phyloP scores from a whole-genome alignment of 2,329 filamentous ascomycete species.

The Pseudocercospora pini-densiflorae region DNA sequence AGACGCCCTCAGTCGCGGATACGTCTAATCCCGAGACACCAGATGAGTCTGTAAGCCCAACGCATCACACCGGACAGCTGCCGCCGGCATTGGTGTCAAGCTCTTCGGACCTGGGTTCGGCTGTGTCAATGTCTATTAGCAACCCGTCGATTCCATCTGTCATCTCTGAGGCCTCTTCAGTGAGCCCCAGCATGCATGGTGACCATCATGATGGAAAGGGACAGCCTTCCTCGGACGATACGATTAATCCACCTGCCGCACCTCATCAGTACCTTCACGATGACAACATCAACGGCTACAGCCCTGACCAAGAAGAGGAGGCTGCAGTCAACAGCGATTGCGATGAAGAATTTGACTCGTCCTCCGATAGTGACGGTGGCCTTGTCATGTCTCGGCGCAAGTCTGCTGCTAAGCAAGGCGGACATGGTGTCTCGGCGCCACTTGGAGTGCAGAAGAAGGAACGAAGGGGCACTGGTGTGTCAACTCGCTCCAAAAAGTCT shows the following conservation, averaged over 20 bases:
- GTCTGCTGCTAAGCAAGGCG: slow-evolving; percentile 30
- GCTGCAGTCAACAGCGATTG: slow-evolving; percentile 46
- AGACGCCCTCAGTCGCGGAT: slow-evolving; percentile 30
- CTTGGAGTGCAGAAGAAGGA: slow-evolving; percentile 30
- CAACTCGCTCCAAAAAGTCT: slow-evolving; percentile 44
- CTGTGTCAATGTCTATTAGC: slow-evolving; percentile 55
- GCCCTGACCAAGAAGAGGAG: slow-evolving; percentile 36
- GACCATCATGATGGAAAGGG: slow-evolving; percentile 42
- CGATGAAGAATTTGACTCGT: slow-evolving; percentile 46
- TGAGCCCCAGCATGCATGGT: slow-evolving; percentile 37
- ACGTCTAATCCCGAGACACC: slow-evolving; percentile 37
- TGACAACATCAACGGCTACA: slow-evolving; percentile 36
- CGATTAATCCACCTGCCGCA: slow-evolving; percentile 35
- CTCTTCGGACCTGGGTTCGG: slow-evolving; percentile 54
- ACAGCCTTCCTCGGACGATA: slow-evolving; percentile 41
- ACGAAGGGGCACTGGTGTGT: slow-evolving; percentile 38
- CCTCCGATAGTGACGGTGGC: slow-evolving; percentile 44
- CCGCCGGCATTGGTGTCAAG: slow-evolving; percentile 45
- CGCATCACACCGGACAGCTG: slow-evolving; percentile 34
- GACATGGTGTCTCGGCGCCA: slow-evolving; percentile 12
- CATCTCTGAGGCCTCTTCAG: slow-evolving; percentile 53
- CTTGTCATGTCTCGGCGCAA: slow-evolving; percentile 44
- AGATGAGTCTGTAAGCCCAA: slow-evolving; percentile 46
- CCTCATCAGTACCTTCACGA: slow-evolving; percentile 32
- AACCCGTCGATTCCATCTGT: slow-evolving; percentile 58